Evolutionary conservation across 2,329 filamentous ascomycete genomes (phyloP).

Genomic region (Lasiodiplodia citricola): DNA sequence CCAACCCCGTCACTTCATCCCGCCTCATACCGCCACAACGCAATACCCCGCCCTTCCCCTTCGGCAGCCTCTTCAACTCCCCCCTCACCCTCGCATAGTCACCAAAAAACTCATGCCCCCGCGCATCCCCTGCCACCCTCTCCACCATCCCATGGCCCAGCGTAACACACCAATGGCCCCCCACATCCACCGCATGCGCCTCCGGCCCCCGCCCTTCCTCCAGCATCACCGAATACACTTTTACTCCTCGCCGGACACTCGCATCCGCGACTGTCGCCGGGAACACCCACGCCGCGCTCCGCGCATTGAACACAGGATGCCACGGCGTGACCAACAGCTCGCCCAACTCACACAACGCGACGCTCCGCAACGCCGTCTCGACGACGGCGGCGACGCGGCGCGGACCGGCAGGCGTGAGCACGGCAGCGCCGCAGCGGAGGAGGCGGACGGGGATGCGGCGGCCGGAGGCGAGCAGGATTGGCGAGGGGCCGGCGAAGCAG

Average conservation of each 20-base stretch:
- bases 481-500: conserved; percentile 61
- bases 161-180: conserved; percentile 58
- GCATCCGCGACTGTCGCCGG: conserved; percentile 47
- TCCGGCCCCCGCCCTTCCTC: conserved; percentile 51
- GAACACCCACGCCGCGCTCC: conserved; percentile 52
- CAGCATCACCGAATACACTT: conserved; percentile 63
- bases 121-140: conserved; percentile 44
- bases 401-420: conserved; percentile 55
- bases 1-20: background rate
- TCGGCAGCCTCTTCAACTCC: conserved; percentile 8
- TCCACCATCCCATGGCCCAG: conserved; percentile 61
- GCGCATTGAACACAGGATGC: conserved; percentile 58
- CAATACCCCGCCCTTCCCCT: background rate
- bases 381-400: conserved; percentile 59
- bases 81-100: conserved; percentile 45
- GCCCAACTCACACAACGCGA: conserved; percentile 54
- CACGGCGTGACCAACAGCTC: conserved; percentile 62
- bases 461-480: conserved; percentile 54
- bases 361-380: conserved; percentile 51
- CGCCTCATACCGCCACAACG: conserved; percentile 10
- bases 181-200: conserved; percentile 57
- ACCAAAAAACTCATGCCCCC: conserved; percentile 63
- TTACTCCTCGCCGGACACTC: conserved; percentile 53
- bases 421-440: conserved; percentile 52
- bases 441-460: conserved; percentile 48